These are phyloP conservation scores for Cyberlindnera galapagoensis DNA, from an alignment of 805 yeast species.

Conservation along the genomic window DNA sequence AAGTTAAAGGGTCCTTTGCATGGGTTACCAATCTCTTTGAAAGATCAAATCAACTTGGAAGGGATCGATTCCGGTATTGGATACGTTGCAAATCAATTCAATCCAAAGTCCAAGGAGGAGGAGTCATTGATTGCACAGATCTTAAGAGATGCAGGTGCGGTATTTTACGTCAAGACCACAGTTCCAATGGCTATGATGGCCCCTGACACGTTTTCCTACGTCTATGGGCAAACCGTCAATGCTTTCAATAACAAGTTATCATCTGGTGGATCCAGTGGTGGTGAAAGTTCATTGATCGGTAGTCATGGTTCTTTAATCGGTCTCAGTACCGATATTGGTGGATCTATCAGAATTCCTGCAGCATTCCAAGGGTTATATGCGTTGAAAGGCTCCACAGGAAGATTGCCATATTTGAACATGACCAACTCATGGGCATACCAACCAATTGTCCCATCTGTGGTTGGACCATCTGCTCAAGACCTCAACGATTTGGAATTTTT, in stretches of 20 bases:
- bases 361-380: constrained; percentile 34
- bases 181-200: constrained; percentile 45
- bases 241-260: constrained; percentile 36
- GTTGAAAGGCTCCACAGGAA: constrained; percentile 36
- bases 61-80: constrained; percentile 48
- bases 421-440: constrained; percentile 11
- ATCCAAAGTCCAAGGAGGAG: constrained; percentile 41
- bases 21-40: constrained; percentile 58
- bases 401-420: constrained; percentile 32
- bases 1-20: constrained; percentile 56
- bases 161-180: constrained; percentile 47
- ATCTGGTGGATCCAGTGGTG: constrained; percentile 50
- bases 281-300: constrained; percentile 42
- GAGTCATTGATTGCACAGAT: constrained; percentile 33
- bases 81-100: constrained; percentile 34
- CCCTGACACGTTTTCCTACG: constrained; percentile 37
- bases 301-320: constrained; percentile 41
- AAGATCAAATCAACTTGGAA: constrained; percentile 34
- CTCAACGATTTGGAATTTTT: constrained; percentile 30
- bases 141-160: constrained; percentile 41
- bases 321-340: constrained; percentile 51
- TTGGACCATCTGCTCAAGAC: constrained; percentile 40
- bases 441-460: constrained; percentile 27
- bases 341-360: constrained; percentile 43
- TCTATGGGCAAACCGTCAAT: constrained; percentile 40